Evolutionary conservation across 306 rosid species (phyloP), one percentile per base, ranked within the genome.

Genomic region (Quercus ilex): DNA sequence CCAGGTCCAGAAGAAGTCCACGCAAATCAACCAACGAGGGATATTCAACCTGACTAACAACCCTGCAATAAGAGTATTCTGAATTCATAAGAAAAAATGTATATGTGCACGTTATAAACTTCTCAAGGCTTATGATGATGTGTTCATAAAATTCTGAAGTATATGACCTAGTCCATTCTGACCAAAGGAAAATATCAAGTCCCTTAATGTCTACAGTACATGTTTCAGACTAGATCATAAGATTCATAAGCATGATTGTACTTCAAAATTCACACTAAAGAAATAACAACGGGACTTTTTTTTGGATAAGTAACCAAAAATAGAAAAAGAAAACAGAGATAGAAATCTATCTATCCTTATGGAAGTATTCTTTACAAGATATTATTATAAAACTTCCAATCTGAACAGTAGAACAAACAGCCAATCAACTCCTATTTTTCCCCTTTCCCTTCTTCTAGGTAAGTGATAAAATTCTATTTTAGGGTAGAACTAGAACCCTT

Each of bases 41-140:
- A 83, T 96, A 96, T 75, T 96, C 99, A 80, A 93, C 94, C 86
- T 91, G 99, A 81, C 99, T 96, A 82, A 96, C 99, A 87, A 93
- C 97, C 92, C 99, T 96, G 97, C 86, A 90, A 84, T 60, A 77
- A 84, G 71, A 91, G 83, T 52, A 69, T 56, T 80, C 23, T 73
- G 52, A 59, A 79, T 69, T 87, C 81, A 86, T 70, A 77, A 55
- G 77, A 77, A 49, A 30, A 25, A 53, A 58, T 41, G 26, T 55
- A 69, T 51, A 63, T 53, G 65, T 62, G 63, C 51, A 35, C 68
- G 14, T 59, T 55, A 80, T 3, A 68, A 53, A 52, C 43, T 67
- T 67, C 43, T 67, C 51, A 33, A 68, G 52, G 5, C 52, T 17
- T 17, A 17, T 7, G 20, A 30, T 30, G 43, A 64, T 17, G 41